A percentile compares a stretch with the other conserved stretches of the same genome.
phyloP scores from a whole-genome alignment of 768 basidiomycete genomes.

The Boletus rubescentipes region DNA sequence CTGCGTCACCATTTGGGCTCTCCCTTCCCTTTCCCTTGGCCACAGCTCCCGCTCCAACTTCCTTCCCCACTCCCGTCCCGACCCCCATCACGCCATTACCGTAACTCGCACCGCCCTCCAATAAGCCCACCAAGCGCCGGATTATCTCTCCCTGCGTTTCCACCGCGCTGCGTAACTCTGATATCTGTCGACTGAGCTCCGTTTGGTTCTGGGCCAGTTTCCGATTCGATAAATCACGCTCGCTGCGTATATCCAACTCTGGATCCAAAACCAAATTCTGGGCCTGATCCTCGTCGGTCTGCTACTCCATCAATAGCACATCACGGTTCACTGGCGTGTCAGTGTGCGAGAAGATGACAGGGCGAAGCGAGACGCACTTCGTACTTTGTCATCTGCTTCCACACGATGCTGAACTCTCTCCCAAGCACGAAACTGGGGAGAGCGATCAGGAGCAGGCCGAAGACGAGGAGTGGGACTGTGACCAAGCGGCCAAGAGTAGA shows the following conservation, averaged over 20 bases:
- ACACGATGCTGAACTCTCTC: conserved; percentile 86
- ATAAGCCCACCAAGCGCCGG: conserved; percentile 17
- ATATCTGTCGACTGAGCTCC: conserved; percentile 64
- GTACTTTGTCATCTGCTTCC: conserved; percentile 72
- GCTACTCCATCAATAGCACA: not conserved
- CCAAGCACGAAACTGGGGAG: conserved; percentile 91
- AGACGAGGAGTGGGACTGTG: conserved; percentile 83
- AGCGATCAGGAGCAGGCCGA: conserved; percentile 85
- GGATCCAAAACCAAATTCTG: not conserved
- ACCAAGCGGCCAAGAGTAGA: conserved; percentile 85
- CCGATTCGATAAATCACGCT: conserved; percentile 50
- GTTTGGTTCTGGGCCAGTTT: conserved; percentile 67
- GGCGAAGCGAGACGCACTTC: conserved; percentile 34
- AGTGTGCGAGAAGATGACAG: not conserved
- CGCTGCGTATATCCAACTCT: conserved; percentile 5
- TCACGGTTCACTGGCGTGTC: not conserved
- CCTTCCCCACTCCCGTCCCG: not conserved
- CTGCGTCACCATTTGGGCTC: not conserved
- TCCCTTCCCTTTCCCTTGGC: conserved; percentile 18
- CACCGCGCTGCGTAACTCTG: conserved; percentile 52
- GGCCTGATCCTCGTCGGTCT: conserved; percentile 2
- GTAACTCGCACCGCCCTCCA: conserved; percentile 9
- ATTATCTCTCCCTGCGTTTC: conserved; percentile 60
- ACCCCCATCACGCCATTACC: not conserved
- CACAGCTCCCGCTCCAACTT: not conserved